A percentile compares a stretch with the other conserved stretches of the same genome.
phyloP scores from a whole-genome alignment of 2,329 filamentous ascomycete genomes.

The Sclerotinia sclerotiorum region DNA sequence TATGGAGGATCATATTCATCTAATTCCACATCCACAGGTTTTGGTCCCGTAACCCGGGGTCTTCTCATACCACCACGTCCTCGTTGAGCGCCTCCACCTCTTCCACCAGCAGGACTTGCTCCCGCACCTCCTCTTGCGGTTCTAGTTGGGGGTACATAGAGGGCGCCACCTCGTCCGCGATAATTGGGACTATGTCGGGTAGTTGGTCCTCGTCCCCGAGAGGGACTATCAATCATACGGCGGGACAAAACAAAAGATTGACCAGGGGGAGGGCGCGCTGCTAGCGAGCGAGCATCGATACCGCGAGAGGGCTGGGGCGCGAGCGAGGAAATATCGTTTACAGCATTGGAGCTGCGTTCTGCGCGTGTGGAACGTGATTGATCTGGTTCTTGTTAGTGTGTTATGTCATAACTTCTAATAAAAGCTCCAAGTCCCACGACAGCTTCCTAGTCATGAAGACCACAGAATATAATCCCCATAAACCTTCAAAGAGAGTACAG shows the following conservation, averaged over 20 bases:
- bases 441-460: too few species aligned
- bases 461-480: background rate
- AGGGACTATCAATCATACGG: constrained; percentile 20
- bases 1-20: constrained; percentile 28
- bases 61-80: constrained; percentile 19
- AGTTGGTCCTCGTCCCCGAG: background rate
- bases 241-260: constrained; percentile 30
- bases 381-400: background rate
- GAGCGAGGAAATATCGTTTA: constrained; percentile 37
- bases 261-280: constrained; percentile 33
- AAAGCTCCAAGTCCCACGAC: rapidly evolving
- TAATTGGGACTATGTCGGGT: constrained; percentile 5
- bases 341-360: constrained; percentile 32
- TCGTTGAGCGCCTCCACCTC: constrained; percentile 7
- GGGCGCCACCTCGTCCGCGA: constrained; percentile 19
- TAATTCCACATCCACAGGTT: constrained; percentile 9
- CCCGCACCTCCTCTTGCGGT: constrained; percentile 32
- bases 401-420: background rate
- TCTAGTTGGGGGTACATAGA: constrained; percentile 22
- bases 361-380: constrained; percentile 19
- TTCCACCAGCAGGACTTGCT: constrained; percentile 2
- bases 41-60: background rate
- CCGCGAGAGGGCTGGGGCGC: constrained; percentile 33
- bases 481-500: background rate
- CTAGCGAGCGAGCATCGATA: constrained; percentile 40